Base-by-base conservation (phyloP, 441 rosid genomes). In the Brassica balearica region DNA sequence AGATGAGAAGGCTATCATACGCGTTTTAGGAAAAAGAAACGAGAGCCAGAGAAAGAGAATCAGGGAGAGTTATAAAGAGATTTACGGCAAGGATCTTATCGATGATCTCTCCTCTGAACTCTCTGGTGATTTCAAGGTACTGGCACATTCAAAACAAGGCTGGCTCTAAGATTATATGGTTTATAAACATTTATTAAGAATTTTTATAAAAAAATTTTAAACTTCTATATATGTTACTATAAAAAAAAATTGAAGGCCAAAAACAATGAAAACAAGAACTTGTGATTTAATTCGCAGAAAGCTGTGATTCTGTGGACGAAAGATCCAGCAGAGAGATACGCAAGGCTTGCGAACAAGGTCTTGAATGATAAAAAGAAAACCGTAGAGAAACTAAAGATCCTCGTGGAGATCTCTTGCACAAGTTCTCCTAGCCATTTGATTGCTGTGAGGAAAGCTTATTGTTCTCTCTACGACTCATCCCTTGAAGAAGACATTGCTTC, bases 251-350 rank as follows among this genome's bases (percentile, higher is more conserved):
- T 22, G 23, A 22, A 22, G 23, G 23, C 23, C 23, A 22, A 22
- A 22, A 22, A 22, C 23, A 22, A 22, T 22, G 17, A 17, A 17
- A 17, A 58, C n/a, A 32, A 36, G 8, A 3, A 22, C 55, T 6
- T 41, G 4, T 36, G 6, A 17, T 36, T 62, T 7, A 3, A 9
- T 56, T 19, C 1, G 2, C 85, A 96, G 99, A 91, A 87, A 85
- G 98, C 97, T 8, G 86, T 93, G 78, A 70, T 87, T 66, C 53
- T 76, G 62, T 96, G 97, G 98, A 79, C 88, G 19, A 81, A 81
- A 68, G 98, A 93, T 75, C 93, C 99, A 14, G 79, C 93, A 2
- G 94, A 89, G 85, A 91, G 97, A 82, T 93, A 96, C 80, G 99
- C 99, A 6, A 90, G 69, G 80, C 82, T 90, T 27, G 88, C 89